phyloP scores from a whole-genome alignment of 129 eudicot genomes.

The Chrysanthemum makinoi region DNA sequence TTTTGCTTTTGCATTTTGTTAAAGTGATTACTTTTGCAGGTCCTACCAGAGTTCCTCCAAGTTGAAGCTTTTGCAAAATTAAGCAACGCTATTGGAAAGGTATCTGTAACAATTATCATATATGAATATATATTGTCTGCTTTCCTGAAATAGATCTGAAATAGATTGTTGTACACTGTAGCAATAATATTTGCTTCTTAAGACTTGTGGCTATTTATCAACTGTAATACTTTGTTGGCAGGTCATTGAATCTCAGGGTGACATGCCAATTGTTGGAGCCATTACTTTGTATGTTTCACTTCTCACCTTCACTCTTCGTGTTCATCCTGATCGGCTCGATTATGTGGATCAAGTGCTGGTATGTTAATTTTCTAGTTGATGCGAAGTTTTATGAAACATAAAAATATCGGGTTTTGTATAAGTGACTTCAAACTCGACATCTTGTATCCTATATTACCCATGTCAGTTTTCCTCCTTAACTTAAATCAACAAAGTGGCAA shows the following conservation, averaged over 20 bases:
- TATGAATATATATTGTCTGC: constrained; percentile 5
- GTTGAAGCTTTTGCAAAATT: constrained; percentile 96
- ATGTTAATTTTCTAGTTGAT: constrained; percentile 32
- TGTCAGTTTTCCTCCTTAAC: not conserved
- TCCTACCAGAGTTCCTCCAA: constrained; percentile 85
- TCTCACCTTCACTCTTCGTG: constrained; percentile 92
- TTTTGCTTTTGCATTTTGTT: constrained; percentile 21
- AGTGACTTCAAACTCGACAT: constrained; percentile 8
- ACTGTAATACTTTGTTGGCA: constrained; percentile 37
- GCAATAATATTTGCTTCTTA: not conserved
- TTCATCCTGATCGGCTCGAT: constrained; percentile 99
- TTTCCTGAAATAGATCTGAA: not conserved
- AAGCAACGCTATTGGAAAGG: constrained; percentile 96
- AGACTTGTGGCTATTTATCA: not conserved
- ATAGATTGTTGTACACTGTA: not conserved
- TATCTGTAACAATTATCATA: constrained; percentile 25
- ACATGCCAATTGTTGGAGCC: constrained; percentile 97
- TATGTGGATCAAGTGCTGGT: constrained; percentile 99
- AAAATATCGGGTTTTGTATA: not conserved
- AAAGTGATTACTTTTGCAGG: constrained; percentile 47
- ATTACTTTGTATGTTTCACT: constrained; percentile 91
- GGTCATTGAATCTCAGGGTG: constrained; percentile 94
- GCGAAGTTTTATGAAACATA: not conserved
- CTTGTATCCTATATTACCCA: not conserved
- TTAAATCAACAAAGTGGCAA: not conserved